Conservation (phyloP, 768 basidiomycete species). For the Suillus ampliporus region DNA sequence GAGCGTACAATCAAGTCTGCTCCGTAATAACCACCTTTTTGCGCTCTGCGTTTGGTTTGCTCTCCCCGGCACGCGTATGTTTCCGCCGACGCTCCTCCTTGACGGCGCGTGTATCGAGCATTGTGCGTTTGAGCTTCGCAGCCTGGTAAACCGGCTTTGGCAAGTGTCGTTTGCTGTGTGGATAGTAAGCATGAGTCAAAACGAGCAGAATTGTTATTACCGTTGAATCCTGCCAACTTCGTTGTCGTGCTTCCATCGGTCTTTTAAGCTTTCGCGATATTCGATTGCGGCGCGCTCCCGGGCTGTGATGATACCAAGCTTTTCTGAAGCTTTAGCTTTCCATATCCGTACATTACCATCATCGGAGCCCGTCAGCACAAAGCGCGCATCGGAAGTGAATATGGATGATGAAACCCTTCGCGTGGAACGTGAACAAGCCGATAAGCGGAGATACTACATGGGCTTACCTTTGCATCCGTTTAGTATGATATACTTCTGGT, state of each 20-base stretch:
- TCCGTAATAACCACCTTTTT: conserved; percentile 86
- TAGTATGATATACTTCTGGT: conserved; percentile 95
- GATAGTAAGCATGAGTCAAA: conserved; percentile 9
- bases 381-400: conserved; percentile 90
- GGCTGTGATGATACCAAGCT: conserved; percentile 88
- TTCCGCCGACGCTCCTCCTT: conserved; percentile 93
- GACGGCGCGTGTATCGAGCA: conserved; percentile 87
- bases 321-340: conserved; percentile 93
- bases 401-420: conserved; percentile 84
- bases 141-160: conserved; percentile 93
- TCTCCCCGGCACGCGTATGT: conserved; percentile 85
- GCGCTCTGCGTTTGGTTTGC: conserved; percentile 89
- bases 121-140: conserved; percentile 85
- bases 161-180: conserved; percentile 72
- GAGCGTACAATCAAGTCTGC: conserved; percentile 50
- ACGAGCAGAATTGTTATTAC: conserved; percentile 47
- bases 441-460: not conserved
- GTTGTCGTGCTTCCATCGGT: conserved; percentile 86
- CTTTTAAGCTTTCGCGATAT: conserved; percentile 86
- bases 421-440: not conserved
- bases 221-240: conserved; percentile 83
- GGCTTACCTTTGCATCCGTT: conserved; percentile 93
- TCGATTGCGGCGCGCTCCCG: conserved; percentile 92
- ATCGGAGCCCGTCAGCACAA: conserved; percentile 89
- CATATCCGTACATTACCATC: conserved; percentile 95